Evolutionary conservation across 139 green algal species (phyloP).

Genomic region (Chlamydomonas applanata): DNA sequence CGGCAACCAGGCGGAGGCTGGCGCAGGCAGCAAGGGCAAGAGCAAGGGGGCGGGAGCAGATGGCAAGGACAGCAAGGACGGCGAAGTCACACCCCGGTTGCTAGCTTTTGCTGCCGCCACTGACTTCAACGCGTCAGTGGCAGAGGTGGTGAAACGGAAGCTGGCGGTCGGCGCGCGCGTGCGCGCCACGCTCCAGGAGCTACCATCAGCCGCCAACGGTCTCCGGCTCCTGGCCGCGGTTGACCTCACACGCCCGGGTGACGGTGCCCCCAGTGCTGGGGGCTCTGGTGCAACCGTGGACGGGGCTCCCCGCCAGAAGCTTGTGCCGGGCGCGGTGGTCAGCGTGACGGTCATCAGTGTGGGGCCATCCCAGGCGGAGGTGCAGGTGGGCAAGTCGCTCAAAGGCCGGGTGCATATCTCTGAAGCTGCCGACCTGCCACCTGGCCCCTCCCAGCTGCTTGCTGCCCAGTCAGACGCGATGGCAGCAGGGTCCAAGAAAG

Average conservation of each 20-base stretch:
- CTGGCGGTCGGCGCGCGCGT: neutral
- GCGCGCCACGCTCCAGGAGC: neutral
- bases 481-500: too few relatives aligned
- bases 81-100: neutral
- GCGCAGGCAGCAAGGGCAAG: too few relatives aligned
- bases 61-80: too few relatives aligned
- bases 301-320: neutral
- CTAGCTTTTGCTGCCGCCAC: slow-evolving; percentile 63
- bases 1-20: too few relatives aligned
- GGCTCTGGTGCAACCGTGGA: neutral
- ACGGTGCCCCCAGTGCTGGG: neutral
- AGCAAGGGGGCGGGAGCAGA: too few relatives aligned
- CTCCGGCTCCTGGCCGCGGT: slow-evolving; percentile 38
- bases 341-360: slow-evolving; percentile 37
- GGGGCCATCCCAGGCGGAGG: slow-evolving; percentile 7
- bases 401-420: slow-evolving; percentile 61
- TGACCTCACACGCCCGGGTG: slow-evolving; percentile 4
- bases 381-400: slow-evolving; percentile 18
- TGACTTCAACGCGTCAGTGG: slow-evolving; percentile 66
- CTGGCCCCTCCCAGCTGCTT: neutral
- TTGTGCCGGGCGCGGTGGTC: slow-evolving; percentile 29
- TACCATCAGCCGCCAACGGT: slow-evolving; percentile 22
- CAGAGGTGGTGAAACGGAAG: slow-evolving; percentile 8
- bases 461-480: too few relatives aligned
- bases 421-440: slow-evolving; percentile 37